Percentiles rank a stretch among this genome's conserved stretches.
Conservation (phyloP, 2,329 filamentous ascomycete species). For the Aspergillus terreus region DNA sequence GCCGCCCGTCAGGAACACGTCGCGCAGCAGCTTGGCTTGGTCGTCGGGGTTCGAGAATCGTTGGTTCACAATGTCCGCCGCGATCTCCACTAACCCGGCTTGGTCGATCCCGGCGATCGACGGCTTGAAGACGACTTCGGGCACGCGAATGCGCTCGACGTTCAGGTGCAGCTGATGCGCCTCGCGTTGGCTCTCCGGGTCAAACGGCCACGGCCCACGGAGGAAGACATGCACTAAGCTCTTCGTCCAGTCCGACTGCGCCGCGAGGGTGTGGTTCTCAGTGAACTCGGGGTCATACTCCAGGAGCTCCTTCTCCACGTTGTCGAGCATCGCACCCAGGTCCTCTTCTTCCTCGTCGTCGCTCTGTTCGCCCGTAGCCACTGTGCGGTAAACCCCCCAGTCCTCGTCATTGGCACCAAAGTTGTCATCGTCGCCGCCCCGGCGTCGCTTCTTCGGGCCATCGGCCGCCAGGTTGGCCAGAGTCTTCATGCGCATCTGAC, state of each 20-base stretch:
- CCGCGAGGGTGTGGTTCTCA: constrained; percentile 86
- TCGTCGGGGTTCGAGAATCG: constrained; percentile 59
- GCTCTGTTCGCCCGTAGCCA: constrained; percentile 73
- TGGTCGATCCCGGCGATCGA: constrained; percentile 90
- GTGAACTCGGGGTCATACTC: constrained; percentile 84
- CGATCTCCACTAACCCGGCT: constrained; percentile 88
- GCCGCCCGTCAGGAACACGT: constrained; percentile 93
- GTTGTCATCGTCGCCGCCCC: constrained; percentile 88
- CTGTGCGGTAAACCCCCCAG: constrained; percentile 94
- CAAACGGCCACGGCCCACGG: constrained; percentile 81
- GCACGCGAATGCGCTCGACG: constrained; percentile 90
- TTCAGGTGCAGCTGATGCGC: constrained; percentile 90
- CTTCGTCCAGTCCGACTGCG: constrained; percentile 93
- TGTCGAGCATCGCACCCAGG: constrained; percentile 66
- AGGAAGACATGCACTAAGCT: constrained; percentile 85
- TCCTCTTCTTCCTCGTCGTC: constrained; percentile 94
- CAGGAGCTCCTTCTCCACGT: constrained; percentile 78
- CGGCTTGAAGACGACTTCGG: constrained; percentile 89
- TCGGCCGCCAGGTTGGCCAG: constrained; percentile 95
- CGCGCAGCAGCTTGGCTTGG: constrained; percentile 69
- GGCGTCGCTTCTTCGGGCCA: constrained; percentile 75
- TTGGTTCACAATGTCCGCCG: constrained; percentile 82
- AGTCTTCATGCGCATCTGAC: constrained; percentile 96
- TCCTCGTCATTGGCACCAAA: constrained; percentile 97
- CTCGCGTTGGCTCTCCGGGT: constrained; percentile 73